Conservation (phyloP, 2,329 filamentous ascomycete genomes). For the Neofusicoccum kwambonambiense region DNA sequence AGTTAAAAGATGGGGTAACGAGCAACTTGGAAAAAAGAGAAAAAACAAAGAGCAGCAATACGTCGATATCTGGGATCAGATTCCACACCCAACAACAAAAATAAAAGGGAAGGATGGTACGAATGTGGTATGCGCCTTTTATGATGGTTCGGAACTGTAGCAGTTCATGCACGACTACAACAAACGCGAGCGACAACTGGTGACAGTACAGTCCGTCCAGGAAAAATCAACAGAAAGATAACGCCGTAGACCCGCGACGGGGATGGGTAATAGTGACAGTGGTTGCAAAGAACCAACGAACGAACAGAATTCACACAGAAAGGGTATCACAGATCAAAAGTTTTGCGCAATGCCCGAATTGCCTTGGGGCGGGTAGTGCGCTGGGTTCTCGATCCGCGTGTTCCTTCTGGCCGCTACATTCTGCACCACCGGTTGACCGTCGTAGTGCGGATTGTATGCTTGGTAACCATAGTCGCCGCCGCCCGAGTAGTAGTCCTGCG, state of each 20-base stretch:
- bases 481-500: conserved; percentile 53
- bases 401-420: conserved; percentile 91
- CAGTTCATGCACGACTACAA: conserved; percentile 10
- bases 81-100: not conserved
- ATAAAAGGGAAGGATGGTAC: not conserved
- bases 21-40: not conserved
- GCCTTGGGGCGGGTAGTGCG: conserved; percentile 83
- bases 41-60: not conserved
- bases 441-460: conserved; percentile 50
- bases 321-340: conserved; percentile 56
- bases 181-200: not conserved
- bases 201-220: not conserved
- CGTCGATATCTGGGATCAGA: not conserved
- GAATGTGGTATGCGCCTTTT: conserved; percentile 11
- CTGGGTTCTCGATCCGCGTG: conserved; percentile 88
- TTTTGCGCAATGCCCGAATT: conserved; percentile 96
- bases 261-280: conserved; percentile 9
- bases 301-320: conserved; percentile 7
- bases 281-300: conserved; percentile 1
- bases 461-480: conserved; percentile 53
- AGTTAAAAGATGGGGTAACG: not conserved
- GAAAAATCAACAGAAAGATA: not conserved
- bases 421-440: conserved; percentile 75
- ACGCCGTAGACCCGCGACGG: conserved; percentile 10
- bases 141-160: conserved; percentile 2